Evolutionary conservation across 768 basidiomycete genomes (phyloP).

Genomic region (Asterophora lycoperdoides): DNA sequence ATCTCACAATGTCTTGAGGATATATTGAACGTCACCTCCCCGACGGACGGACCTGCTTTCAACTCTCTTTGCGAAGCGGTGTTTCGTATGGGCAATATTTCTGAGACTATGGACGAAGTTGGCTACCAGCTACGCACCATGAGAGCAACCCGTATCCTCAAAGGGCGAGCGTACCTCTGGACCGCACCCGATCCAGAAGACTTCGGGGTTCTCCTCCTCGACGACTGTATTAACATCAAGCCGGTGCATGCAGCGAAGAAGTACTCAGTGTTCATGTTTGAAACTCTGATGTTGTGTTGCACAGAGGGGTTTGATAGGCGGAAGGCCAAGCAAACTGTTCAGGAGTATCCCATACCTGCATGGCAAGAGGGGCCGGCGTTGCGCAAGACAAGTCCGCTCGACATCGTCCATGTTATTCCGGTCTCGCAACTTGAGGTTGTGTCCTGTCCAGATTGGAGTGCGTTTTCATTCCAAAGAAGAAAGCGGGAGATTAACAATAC

Average conservation of each 20-base stretch:
- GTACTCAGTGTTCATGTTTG: constrained; percentile 33
- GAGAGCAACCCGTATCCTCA: constrained; percentile 23
- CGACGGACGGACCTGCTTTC: constrained; percentile 24
- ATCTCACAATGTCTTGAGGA: constrained; percentile 12
- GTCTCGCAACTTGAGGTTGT: constrained; percentile 22
- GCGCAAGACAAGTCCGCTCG: constrained; percentile 22
- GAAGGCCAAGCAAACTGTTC: constrained; percentile 9
- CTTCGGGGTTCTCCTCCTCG: constrained; percentile 30
- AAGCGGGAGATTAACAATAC: not conserved
- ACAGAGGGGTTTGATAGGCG: constrained; percentile 17
- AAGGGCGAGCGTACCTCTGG: constrained; percentile 25
- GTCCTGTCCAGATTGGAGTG: constrained; percentile 28
- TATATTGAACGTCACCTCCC: constrained; percentile 27
- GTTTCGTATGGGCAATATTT: constrained; percentile 27
- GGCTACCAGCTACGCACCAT: constrained; percentile 34
- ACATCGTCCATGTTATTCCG: constrained; percentile 29
- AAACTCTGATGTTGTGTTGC: constrained; percentile 32
- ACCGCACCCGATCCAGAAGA: constrained; percentile 24
- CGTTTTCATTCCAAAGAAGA: constrained; percentile 11
- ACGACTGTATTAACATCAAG: constrained; percentile 30
- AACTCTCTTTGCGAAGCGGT: constrained; percentile 31
- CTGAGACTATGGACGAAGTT: constrained; percentile 34
- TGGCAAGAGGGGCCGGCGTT: constrained; percentile 39
- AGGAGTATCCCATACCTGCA: constrained; percentile 28
- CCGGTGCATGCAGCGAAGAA: constrained; percentile 18